phyloP scores from a whole-genome alignment of 139 green algal genomes.

The Auxenochlorella protothecoides region DNA sequence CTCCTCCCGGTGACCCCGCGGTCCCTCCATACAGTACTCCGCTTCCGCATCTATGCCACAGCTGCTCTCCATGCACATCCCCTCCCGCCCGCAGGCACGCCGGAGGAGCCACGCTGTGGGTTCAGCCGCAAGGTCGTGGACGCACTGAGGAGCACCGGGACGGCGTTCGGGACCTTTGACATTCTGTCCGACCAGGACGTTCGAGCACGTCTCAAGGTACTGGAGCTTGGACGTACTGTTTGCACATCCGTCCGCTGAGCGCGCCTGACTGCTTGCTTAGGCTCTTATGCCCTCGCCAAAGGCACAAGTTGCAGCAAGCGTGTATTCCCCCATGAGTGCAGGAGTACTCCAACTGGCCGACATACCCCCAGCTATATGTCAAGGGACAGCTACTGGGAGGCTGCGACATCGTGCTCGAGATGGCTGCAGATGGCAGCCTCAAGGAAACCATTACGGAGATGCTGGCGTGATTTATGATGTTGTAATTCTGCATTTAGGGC shows the following conservation, averaged over 20 bases:
- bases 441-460: not conserved
- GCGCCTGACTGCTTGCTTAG: not conserved
- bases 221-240: not conserved
- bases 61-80: not conserved
- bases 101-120: constrained; percentile 69
- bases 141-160: constrained; percentile 30
- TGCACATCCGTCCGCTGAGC: not conserved
- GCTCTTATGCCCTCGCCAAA: not conserved
- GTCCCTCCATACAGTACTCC: not conserved
- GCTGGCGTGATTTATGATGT: not conserved
- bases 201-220: constrained; percentile 72
- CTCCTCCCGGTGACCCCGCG: no score
- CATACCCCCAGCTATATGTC: constrained; percentile 82
- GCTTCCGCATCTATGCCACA: not conserved
- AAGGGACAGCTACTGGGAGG: constrained; percentile 72
- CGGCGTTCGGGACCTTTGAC: constrained; percentile 71
- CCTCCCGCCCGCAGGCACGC: constrained; percentile 26
- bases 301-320: not conserved
- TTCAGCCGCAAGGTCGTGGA: constrained; percentile 75
- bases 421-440: constrained; percentile 37
- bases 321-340: not conserved
- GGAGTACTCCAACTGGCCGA: constrained; percentile 40
- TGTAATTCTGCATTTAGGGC: no score
- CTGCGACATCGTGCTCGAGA: constrained; percentile 70
- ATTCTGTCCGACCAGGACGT: constrained; percentile 75